Evolutionary conservation across 176 grass and related monocot species (phyloP), one percentile per base, ranked within the genome.

Genomic region (Aegilops bicornis): DNA sequence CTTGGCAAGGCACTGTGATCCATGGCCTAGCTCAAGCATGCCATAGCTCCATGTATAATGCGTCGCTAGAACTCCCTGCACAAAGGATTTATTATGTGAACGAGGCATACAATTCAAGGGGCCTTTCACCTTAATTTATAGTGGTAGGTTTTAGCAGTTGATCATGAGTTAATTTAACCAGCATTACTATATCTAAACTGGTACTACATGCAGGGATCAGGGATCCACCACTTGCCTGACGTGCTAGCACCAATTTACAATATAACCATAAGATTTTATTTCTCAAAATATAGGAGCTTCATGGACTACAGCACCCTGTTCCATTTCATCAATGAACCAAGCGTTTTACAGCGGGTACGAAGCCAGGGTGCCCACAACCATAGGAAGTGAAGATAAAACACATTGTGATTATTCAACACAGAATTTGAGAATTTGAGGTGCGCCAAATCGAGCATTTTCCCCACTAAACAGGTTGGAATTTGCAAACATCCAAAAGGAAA

Each of bases 21-120:
- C 96, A 82, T 7, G 94, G 92, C 14, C 97, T 94, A 0, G 97
- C 97, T 66, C 97, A 99, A 29, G 97, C 97, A 66, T 94, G 86
- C 97, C 97, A 99, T 52, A 99, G 87, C 83, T 94, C 92, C 29
- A 65, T 78, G 92, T 88, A 96, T 8, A 96, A 37, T 3, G 52
- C 81, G 59, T 95, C 90, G 64, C 70, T 86, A 48, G 45, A 73
- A 10, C 39, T 42, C 39, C 39, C 39, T 42, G 39, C 39, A 42
- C 39, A 39, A 42, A 42, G 39, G 39, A 42, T 42, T 42, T 7
- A 10, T 42, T 7, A 42, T 42, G 39, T 42, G 39, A 42, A 1
- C 39, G 27, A 86, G 9, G 45, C 64, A 79, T 64, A 1, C 19
- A 67, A 75, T 47, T 80, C 58, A 84, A 79, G 25, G 10, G 4